Evolutionary conservation across 768 basidiomycete genomes (phyloP), one percentile per base, ranked within the genome.

Genomic region (Guyanaporus albipodus): DNA sequence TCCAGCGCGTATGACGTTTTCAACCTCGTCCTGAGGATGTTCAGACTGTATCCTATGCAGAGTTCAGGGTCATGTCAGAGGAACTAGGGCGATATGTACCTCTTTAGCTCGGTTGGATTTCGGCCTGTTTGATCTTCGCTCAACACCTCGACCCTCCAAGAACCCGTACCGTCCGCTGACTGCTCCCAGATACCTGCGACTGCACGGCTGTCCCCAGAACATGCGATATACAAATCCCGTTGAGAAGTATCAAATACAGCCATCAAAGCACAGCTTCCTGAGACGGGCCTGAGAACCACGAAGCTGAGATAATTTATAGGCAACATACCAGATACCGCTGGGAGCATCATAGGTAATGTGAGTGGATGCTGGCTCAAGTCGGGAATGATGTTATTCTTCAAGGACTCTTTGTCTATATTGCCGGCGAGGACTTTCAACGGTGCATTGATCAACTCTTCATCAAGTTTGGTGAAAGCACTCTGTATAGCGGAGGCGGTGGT

Each of bases 111-210:
- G 37, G 79, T 84, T 14, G 79, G 82, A 62, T 92, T 97, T 54
- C 91, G 80, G 31, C 92, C 96, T 7, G 94, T 97, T 72, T 97
- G 94, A 61, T 98, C 96, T 66, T 97, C 92, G 23, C 80, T 91
- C 51, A 99, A 74, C n/a, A 90, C 90, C 63, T 96, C 91, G 24
- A 93, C 87, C 37, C 83, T 79, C 96, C 96, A 99, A 42, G 73
- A 75, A 10, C 89, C 89, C 42, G 74, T 70, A 4, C 81, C 83
- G 52, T 83, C 78, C 3, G 64, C 67, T 4, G 75, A 75, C 41
- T 80, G 76, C 52, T 90, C 83, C 87, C 89, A 94, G 29, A 91
- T 78, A 17, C 96, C 96, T 18, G 95, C 94, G 6, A 99, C 92
- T 11, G 96, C 96, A 38, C 96, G 80, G 61, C 90, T 88, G 63